A percentile compares a stretch with the other conserved stretches of the same genome.
Evolutionary conservation across 2,329 filamentous ascomycete genomes (phyloP).

Genomic region (Cryphonectria radicalis): DNA sequence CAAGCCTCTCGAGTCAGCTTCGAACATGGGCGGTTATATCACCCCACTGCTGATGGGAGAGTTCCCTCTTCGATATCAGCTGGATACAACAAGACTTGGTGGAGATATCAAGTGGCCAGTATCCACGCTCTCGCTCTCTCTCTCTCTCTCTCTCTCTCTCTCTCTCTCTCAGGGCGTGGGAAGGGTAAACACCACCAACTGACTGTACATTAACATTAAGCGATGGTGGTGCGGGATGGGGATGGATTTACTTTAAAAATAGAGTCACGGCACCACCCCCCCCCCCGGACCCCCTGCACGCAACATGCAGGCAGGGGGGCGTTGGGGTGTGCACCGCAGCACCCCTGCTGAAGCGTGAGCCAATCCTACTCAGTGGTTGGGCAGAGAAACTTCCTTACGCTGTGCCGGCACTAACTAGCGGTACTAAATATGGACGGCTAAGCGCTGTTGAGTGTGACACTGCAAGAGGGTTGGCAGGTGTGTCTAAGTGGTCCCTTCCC

Average conservation of each 20-base stretch:
- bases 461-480: background rate
- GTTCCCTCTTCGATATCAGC: background rate
- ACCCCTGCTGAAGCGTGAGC: background rate
- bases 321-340: background rate
- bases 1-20: background rate
- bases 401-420: background rate
- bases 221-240: background rate
- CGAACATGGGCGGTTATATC: constrained; percentile 1
- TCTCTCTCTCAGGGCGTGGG: no score
- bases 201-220: background rate
- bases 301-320: constrained; percentile 1
- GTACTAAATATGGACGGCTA: constrained; percentile 5
- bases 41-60: background rate
- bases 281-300: background rate
- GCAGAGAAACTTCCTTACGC: background rate
- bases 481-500: background rate
- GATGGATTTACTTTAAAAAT: background rate
- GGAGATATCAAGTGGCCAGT: background rate
- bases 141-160: no score
- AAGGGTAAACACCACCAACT: no score
- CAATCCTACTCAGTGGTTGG: background rate
- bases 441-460: constrained; percentile 4
- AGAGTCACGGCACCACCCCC: background rate
- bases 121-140: no score
- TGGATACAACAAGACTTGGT: background rate